Base-by-base conservation (phyloP, 2,329 filamentous ascomycete species). In the Davidsoniella virescens region DNA sequence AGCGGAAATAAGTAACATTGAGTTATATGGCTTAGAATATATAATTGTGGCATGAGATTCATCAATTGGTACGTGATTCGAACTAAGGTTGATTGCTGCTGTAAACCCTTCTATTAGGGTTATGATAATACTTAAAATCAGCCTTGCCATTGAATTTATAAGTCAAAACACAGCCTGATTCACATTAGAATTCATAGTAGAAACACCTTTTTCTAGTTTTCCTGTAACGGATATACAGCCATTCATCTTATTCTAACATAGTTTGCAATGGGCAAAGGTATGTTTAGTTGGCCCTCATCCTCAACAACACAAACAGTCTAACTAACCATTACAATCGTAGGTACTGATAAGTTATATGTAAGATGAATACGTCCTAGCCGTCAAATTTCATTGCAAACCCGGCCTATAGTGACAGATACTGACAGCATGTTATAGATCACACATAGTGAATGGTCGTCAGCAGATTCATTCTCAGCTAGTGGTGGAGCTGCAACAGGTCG, bases 391-490 rank as follows among this genome's bases (percentile, higher is more conserved):
- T 37, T 8, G 9, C 14, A 9, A 23, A 5, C 20, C 20, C 20
- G 20, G 5, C 5, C 4, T 23, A 23, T 23, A 23, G 20, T 23
- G 20, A 5, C 20, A 23, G 20, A 50, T 49, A 51, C 29, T 6
- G 3, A 47, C 47, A 40, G 14, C 44, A 53, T 29, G 46, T 41
- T 42, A 49, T 50, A 69, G 64, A 98, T 98, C 61, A 98, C 92
- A 50, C 93, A 98, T 68, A 93, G 86, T 39, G 92, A 98, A 72
- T 98, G 92, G 92, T 82, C 87, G 6, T 94, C 87, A 5, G 79
- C 82, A 44, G 88, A 95, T 65, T 80, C 86, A 53, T 95, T 85
- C 66, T 84, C 84, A 29, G 87, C 87, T 57, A 88, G 80, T 62
- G 81, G 75, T 25, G 84, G 84, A 58, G 73, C 81, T 51, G 79